Evolutionary conservation across 495 filamentous ascomycete genomes (phyloP).

Genomic region (Hyaloscypha finlandica): DNA sequence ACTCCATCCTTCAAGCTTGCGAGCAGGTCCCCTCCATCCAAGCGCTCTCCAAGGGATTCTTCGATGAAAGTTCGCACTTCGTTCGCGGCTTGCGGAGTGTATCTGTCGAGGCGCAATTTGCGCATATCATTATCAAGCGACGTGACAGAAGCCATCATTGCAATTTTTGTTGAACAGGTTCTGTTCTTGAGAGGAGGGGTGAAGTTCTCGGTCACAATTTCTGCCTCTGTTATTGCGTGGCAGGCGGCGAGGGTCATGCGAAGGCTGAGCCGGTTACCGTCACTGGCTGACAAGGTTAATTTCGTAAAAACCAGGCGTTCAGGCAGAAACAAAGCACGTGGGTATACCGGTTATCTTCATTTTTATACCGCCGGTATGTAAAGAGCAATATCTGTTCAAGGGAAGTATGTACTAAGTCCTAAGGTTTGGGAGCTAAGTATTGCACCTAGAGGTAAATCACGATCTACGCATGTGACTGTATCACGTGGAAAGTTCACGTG

Average conservation of each 20-base stretch:
- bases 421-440: too few relatives aligned
- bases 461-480: too few relatives aligned
- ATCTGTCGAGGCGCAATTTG: constrained; percentile 88
- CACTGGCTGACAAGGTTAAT: background rate
- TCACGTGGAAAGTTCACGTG: too few relatives aligned
- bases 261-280: background rate
- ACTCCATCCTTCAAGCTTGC: constrained; percentile 87
- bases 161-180: constrained; percentile 18
- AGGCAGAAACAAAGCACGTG: background rate
- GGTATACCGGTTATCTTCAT: too few relatives aligned
- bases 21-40: constrained; percentile 75
- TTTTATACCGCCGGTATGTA: too few relatives aligned
- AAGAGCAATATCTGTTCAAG: too few relatives aligned
- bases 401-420: too few relatives aligned
- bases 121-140: constrained; percentile 95
- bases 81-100: constrained; percentile 88
- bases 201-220: background rate
- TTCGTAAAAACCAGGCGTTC: background rate
- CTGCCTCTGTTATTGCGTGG: constrained; percentile 22
- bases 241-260: constrained; percentile 8
- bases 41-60: constrained; percentile 68
- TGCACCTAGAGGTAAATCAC: too few relatives aligned
- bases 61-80: constrained; percentile 90
- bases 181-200: background rate
- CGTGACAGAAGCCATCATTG: constrained; percentile 85